Evolutionary conservation across 129 eudicot genomes (phyloP).

Genomic region (Arctium lappa): DNA sequence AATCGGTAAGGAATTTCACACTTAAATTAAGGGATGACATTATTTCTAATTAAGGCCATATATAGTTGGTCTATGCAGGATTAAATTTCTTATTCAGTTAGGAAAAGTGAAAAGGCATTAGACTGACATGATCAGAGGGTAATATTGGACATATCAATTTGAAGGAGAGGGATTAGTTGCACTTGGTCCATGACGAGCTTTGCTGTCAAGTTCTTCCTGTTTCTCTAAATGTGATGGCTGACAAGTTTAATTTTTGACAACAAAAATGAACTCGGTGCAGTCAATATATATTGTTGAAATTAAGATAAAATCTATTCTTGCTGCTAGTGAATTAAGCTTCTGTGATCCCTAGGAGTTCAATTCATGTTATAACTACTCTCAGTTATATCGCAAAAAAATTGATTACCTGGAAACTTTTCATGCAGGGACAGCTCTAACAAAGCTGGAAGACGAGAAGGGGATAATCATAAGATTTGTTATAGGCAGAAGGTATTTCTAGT

Average conservation of each 20-base stretch:
- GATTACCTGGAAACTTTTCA: neutral
- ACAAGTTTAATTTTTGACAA: neutral
- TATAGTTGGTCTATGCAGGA: neutral
- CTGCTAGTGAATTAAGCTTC: constrained; percentile 12
- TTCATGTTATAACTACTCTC: constrained; percentile 9
- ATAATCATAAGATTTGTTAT: constrained; percentile 81
- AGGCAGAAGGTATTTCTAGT: constrained; percentile 67
- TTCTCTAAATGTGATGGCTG: neutral
- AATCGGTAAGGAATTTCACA: neutral
- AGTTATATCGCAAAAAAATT: neutral
- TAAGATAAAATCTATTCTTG: neutral
- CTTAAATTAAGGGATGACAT: neutral
- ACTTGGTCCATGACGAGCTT: neutral
- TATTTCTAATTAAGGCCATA: no score
- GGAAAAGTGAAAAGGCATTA: neutral
- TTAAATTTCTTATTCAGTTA: neutral
- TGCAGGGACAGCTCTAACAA: constrained; percentile 58
- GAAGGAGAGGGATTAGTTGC: neutral
- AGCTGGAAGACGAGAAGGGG: constrained; percentile 67
- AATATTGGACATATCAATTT: constrained; percentile 5
- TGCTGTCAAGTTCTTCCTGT: neutral
- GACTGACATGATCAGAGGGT: neutral
- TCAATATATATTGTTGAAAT: neutral
- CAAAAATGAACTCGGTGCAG: neutral
- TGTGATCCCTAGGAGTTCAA: neutral